Evolutionary conservation across 805 yeast species (phyloP), one percentile per base, ranked within the genome.

Genomic region (Starmerella gropengiesseri): DNA sequence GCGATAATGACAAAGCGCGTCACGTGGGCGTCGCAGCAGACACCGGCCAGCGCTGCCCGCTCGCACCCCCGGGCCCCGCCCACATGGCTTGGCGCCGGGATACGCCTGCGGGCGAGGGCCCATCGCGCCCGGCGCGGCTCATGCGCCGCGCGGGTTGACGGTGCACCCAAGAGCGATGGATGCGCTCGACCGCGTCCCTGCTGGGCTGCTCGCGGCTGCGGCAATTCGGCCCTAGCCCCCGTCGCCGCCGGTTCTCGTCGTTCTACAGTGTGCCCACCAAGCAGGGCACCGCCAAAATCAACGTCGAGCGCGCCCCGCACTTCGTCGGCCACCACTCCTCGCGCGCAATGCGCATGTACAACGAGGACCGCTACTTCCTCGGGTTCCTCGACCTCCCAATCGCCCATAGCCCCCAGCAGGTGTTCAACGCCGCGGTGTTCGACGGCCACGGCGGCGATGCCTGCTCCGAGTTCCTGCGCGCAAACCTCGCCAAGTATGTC

Each of bases 381-480:
- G 73, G 74, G 21, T 73, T 83, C 40, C 55, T 84, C 29, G 62
- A 66, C 13, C 56, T 75, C 21, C 43, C 45, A 11, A 43, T 42
- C 40, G 37, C 45, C 17, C 43, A 43, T 16, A 31, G 27, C 16
- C 46, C 42, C 45, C 56, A 61, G 21, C 57, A 64, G 39, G 75
- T 78, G 16, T 81, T 89, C 63, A 75, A 74, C 51, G 77, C 83
- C 54, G 74, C 75, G 35, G 71, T 91, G 1, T 86, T 82, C 60
- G 98, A 91, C 62, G 98, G 98, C 8, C 98, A 91, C 62, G 98
- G 97, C 7, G 94, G 95, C 18, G 69, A 68, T 19, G 77, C 78
- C 41, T 83, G 94, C 54, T 70, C 86, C 35, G 69, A 66, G 19
- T 81, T 71, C 54, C 64, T 87, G 11, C 63, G 69, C 17, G 60